phyloP scores from a whole-genome alignment of 805 yeast genomes.

The Yamadazyma endophytica region DNA sequence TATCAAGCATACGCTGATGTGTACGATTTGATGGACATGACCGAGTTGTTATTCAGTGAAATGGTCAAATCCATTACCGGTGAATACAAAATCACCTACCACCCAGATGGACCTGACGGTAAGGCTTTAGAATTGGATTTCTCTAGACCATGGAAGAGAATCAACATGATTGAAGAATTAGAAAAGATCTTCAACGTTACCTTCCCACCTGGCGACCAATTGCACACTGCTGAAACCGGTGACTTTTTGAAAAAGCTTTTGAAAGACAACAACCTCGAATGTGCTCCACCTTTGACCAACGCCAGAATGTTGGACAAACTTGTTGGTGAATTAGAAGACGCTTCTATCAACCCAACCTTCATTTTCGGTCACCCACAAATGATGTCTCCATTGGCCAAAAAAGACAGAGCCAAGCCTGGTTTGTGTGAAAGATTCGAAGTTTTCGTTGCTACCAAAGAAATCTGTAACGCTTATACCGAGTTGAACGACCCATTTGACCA shows the following conservation, averaged over 20 bases:
- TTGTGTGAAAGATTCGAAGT: conserved; percentile 98
- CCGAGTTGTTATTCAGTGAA: conserved; percentile 89
- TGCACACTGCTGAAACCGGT: conserved; percentile 92
- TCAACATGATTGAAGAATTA: conserved; percentile 93
- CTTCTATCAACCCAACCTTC: conserved; percentile 94
- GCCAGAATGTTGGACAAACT: conserved; percentile 98
- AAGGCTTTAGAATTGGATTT: conserved; percentile 78
- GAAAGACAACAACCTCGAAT: conserved; percentile 76
- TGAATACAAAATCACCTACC: conserved; percentile 77
- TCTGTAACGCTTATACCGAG: conserved; percentile 97
- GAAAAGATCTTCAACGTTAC: conserved; percentile 81
- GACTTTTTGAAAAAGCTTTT: conserved; percentile 79
- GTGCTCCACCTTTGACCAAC: conserved; percentile 91
- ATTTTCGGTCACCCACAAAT: conserved; percentile 98
- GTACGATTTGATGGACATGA: conserved; percentile 90
- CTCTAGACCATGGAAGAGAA: conserved; percentile 97
- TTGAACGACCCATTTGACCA: conserved; percentile 98
- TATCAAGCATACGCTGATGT: conserved; percentile 98
- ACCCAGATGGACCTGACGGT: conserved; percentile 91
- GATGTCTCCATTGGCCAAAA: conserved; percentile 99
- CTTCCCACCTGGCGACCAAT: conserved; percentile 93
- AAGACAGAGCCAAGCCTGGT: conserved; percentile 88
- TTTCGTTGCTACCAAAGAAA: conserved; percentile 97
- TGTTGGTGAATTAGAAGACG: conserved; percentile 94
- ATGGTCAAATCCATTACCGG: conserved; percentile 97